Base-by-base conservation (phyloP, 352 stramenopile genomes). In the Phytophthora pisi region DNA sequence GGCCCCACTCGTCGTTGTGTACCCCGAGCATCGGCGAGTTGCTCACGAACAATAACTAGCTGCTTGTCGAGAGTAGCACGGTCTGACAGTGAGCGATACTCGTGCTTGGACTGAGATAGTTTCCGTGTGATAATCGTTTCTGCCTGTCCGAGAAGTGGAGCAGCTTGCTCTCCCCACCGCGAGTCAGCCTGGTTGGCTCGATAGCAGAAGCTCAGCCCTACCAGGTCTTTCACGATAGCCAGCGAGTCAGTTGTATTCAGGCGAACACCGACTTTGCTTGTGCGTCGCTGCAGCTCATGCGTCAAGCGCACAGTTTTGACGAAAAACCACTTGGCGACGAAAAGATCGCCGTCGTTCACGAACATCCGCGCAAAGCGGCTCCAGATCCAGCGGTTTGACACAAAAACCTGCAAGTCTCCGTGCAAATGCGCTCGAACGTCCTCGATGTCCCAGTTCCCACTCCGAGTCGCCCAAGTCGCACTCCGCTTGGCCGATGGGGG, bases 391-490 rank as follows among this genome's bases (percentile, higher is more conserved):
- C 65, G 65, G 6, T 46, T 75, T 5, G 51, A 42, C 8, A 84
- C 76, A 68, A 90, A 90, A 0, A 62, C 61, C 54, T 74, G 71
- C 5, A 91, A 63, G 50, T 91, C 81, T 9, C 83, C 81, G 23
- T 86, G 74, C 7, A 90, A 64, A 49, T 87, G 56, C 4, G 40
- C 34, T 26, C 68, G 68, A 18, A 89, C 51, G 6, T 88, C 70
- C 8, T 57, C 31, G 1, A 91, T 18, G 34, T 81, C 60, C 81
- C 79, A 91, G 20, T 83, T 85, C 4, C 77, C 81, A 24, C 28
- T 64, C 47, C 58, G 64, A 16, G 65, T 80, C 2, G 65, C 61
- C 61, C 63, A 78, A 46, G 40, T 16, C 36, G 55, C 64, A 31
- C 55, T 66, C 20, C 18, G 31, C 8, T 57, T 69, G 11, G 30